A percentile compares a stretch with the other conserved stretches of the same genome.
Evolutionary conservation across 768 basidiomycete species (phyloP).

Genomic region (Hygrophorus pudorinus): DNA sequence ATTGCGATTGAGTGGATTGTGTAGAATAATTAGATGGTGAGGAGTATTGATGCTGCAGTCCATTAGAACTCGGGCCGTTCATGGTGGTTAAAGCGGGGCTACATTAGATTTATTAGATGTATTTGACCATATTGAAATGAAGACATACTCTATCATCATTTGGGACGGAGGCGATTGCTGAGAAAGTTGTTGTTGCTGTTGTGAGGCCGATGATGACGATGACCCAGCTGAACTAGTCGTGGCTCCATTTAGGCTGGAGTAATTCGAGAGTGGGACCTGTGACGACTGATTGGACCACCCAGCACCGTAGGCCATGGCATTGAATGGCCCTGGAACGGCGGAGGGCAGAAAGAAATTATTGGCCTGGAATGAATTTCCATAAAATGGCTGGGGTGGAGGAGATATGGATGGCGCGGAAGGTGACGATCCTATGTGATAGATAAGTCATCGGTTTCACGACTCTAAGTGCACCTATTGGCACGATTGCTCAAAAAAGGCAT

Average conservation of each 20-base stretch:
- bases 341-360: slow-evolving; percentile 22
- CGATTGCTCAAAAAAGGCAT: not conserved
- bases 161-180: slow-evolving; percentile 22
- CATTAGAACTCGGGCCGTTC: slow-evolving; percentile 34
- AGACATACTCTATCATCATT: slow-evolving; percentile 65
- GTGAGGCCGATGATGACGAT: slow-evolving; percentile 15
- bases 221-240: slow-evolving; percentile 32
- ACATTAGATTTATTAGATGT: slow-evolving; percentile 9
- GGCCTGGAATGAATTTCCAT: slow-evolving; percentile 28
- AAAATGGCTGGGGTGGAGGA: slow-evolving; percentile 30
- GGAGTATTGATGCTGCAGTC: slow-evolving; percentile 35
- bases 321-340: slow-evolving; percentile 31
- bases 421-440: slow-evolving; percentile 14
- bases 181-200: slow-evolving; percentile 13
- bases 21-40: slow-evolving; percentile 30
- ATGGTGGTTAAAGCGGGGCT: slow-evolving; percentile 56
- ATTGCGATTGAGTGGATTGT: slow-evolving; percentile 23
- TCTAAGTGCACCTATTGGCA: not conserved
- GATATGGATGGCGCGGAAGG: slow-evolving; percentile 30
- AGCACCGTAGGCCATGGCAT: slow-evolving; percentile 44
- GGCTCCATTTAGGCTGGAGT: slow-evolving; percentile 74
- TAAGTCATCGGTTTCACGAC: not conserved
- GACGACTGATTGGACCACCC: slow-evolving; percentile 31
- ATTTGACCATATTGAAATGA: slow-evolving; percentile 7
- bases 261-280: slow-evolving; percentile 55